Base-by-base conservation (phyloP, 2,329 filamentous ascomycete species). In the Penicillium brevicompactum region DNA sequence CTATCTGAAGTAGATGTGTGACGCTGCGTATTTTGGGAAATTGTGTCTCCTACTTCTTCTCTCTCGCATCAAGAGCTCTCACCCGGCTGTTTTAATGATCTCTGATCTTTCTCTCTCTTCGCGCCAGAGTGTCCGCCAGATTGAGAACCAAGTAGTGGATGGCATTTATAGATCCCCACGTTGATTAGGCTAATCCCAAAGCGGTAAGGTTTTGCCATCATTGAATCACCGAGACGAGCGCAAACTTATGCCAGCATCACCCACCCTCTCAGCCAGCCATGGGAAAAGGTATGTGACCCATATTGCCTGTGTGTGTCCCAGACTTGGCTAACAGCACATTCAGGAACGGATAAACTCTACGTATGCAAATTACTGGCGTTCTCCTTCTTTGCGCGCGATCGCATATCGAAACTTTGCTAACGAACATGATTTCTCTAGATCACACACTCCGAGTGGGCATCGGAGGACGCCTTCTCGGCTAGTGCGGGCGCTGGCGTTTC, bases 381-480 rank as follows among this genome's bases (percentile, higher is more conserved):
- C 46, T 27, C 32, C 38, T 18, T 13, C 16, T 46, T 31, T 16
- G 40, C 37, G 43, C 46, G 43, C 42, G 32, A 27, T 50, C 51
- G 53, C 57, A 61, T 62, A 24, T 51, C 54, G 50, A 54, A 61
- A 52, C 38, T 42, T 44, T 22, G 51, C 56, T 62, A 41, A 67
- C 60, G 55, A 53, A 56, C 57, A 49, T 27, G 51, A 44, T 31
- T 44, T n/a, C 14, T 53, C 48, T 63, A 87, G 83, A 99, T 99
- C 70, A 99, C 94, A 52, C 95, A 99, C 78, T 95, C 91, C 40
- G 94, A 99, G 81, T 99, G 94, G 94, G 88, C 91, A 7, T 96
- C 92, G 5, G 86, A 88, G 46, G 92, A 97, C 74, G 87, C 91
- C 56, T 97, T 90, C 76, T 89, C 90, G 31, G 91, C 92, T 63